phyloP scores from a whole-genome alignment of 495 filamentous ascomycete species.

The Xylaria telfairii region DNA sequence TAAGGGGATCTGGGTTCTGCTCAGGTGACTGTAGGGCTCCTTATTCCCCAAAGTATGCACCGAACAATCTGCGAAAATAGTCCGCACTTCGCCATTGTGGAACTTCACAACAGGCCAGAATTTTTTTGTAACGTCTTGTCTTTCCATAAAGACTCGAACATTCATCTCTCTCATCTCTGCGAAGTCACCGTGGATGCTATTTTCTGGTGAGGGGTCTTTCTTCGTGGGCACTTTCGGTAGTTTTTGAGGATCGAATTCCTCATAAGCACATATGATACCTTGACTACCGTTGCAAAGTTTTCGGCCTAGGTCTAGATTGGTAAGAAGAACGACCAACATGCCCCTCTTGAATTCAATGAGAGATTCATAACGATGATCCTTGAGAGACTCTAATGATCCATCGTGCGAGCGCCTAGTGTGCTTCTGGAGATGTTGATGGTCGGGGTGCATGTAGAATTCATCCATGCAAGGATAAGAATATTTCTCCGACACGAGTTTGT shows the following conservation, averaged over 20 bases:
- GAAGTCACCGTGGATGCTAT: conserved; percentile 39
- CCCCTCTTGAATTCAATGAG: conserved; percentile 79
- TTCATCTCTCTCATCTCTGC: conserved; percentile 50
- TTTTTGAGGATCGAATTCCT: conserved; percentile 64
- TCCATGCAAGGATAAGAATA: conserved; percentile 74
- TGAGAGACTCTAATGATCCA: conserved; percentile 60
- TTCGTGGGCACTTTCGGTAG: conserved; percentile 48
- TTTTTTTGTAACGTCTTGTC: conserved; percentile 31
- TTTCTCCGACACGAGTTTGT: conserved; percentile 40
- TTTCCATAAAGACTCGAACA: conserved; percentile 40
- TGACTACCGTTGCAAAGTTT: conserved; percentile 89
- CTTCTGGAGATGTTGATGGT: conserved; percentile 59
- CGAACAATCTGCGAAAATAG: conserved; percentile 56
- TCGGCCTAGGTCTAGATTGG: conserved; percentile 77
- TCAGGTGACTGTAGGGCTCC: conserved; percentile 65
- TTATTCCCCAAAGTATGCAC: conserved; percentile 54
- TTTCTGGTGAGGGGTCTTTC: conserved; percentile 23
- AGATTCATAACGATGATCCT: conserved; percentile 58
- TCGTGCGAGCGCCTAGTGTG: conserved; percentile 66
- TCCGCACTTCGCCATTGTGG: conserved; percentile 41
- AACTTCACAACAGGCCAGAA: conserved; percentile 83
- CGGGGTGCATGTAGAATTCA: conserved; percentile 69
- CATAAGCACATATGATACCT: conserved; percentile 81
- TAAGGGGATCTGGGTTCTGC: conserved; percentile 80
- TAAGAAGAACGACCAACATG: conserved; percentile 91